Base-by-base conservation (phyloP, 176 grass and related monocot species). In the Puccinellia tenuiflora region DNA sequence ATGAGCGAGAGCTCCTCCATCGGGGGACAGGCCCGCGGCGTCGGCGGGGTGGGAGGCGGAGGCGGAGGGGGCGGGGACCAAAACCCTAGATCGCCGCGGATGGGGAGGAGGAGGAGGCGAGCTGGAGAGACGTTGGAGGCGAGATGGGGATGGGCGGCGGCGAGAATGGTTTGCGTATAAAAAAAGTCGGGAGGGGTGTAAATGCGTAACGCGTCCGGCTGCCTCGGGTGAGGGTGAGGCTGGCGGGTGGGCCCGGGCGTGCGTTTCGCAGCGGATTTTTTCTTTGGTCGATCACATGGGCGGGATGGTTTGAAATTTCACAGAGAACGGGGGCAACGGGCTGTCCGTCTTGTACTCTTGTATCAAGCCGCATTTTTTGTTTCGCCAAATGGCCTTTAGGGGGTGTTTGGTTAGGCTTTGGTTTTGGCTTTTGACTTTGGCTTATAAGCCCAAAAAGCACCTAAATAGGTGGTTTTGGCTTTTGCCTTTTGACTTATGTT, bases 1-100 rank as follows among this genome's bases (percentile, higher is more conserved):
- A 97, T 94, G 37, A 94, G 89, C 7, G 82, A 84, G 1, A 97
- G 94, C 56, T 12, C 31, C 80, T 94, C 94, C 94, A 97, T 94
- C 43, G 43, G 15, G 34, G 56, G 2, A 46, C 28, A 9, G 37
- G 3, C 11, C 38, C 17, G 25, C 0, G 9, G 1, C 34, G 10
- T 9, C 15, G 78, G 74, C 17, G 29, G 53, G 3, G 25, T 50
- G 18, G 9, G 22, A 16, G 42, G 18, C 48, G 37, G 3, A 9
- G 59, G 59, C 45, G 9, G 13, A 10, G 72, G 73, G 24, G 57
- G 22, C n/a, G 31, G 46, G 4, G 9, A 29, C 34, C 45, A 39
- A 88, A 85, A 83, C 75, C 85, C 90, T 87, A 92, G 54, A 85
- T 94, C 60, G 56, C 75, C 61, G 80, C 20, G 22, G 20, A 55